Percentiles rank a stretch among this genome's conserved stretches.
Conservation (phyloP, 2,329 filamentous ascomycete genomes). For the Trichoderma afroharzianum region DNA sequence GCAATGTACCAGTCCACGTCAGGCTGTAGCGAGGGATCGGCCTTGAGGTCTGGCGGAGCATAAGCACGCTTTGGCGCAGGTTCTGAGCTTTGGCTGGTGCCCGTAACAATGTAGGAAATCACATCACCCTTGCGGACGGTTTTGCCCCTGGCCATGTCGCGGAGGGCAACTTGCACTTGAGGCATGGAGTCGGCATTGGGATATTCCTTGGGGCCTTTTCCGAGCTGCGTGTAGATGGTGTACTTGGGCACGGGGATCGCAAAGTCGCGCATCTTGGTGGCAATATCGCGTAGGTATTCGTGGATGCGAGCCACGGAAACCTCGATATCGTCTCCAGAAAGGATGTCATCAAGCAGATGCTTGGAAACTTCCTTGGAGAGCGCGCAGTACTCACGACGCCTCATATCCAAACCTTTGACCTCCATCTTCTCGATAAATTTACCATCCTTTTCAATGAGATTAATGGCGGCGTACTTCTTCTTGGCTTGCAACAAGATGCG, state of each 20-base stretch:
- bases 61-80: conserved; percentile 84
- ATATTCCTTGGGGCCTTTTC: conserved; percentile 89
- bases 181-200: conserved; percentile 95
- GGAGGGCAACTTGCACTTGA: conserved; percentile 90
- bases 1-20: conserved; percentile 98
- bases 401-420: conserved; percentile 98
- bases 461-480: conserved; percentile 99
- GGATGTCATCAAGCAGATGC: conserved; percentile 85
- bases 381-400: conserved; percentile 91
- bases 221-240: conserved; percentile 96
- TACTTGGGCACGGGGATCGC: conserved; percentile 78
- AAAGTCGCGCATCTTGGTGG: conserved; percentile 79
- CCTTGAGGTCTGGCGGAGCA: conserved; percentile 76
- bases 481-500: conserved; percentile 92
- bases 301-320: conserved; percentile 85
- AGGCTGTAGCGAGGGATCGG: conserved; percentile 70
- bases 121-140: conserved; percentile 90
- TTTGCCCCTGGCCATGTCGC: conserved; percentile 83
- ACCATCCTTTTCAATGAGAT: conserved; percentile 82
- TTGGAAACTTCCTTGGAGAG: conserved; percentile 93
- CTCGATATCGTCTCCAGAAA: conserved; percentile 91
- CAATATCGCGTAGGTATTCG: conserved; percentile 84
- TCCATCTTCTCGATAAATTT: conserved; percentile 94
- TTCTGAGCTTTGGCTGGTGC: conserved; percentile 63
- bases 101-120: conserved; percentile 90